Percentiles rank a stretch among this genome's conserved stretches.
These are phyloP conservation scores for Ceratocystis ficicola DNA, from an alignment of 2,329 filamentous ascomycete species.

Conservation along the genomic window DNA sequence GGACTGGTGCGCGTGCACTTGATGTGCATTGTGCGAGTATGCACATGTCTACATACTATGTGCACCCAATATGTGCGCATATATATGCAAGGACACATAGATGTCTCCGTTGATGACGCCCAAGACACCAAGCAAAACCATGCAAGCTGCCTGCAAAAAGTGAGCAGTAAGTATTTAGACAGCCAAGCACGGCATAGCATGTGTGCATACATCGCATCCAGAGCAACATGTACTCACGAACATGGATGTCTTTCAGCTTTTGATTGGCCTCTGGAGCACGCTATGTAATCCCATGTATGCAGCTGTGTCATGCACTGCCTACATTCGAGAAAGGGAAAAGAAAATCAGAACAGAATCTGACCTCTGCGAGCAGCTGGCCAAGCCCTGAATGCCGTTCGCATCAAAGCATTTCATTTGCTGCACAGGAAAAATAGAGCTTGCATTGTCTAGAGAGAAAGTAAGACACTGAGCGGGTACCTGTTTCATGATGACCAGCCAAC, in stretches of 20 bases:
- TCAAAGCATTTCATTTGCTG: not conserved
- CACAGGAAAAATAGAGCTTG: not conserved
- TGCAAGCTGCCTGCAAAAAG: not conserved
- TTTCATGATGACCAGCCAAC: not conserved
- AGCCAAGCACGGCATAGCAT: not conserved
- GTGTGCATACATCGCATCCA: not conserved
- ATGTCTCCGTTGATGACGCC: not conserved
- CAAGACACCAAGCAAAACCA: not conserved
- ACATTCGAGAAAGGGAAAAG: not conserved
- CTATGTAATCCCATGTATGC: slow-evolving; percentile 1
- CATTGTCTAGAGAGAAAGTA: not conserved
- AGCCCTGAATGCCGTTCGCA: not conserved
- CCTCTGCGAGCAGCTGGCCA: not conserved
- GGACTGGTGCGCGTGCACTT: too few relatives aligned
- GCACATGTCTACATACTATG: not conserved
- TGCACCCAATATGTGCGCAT: not conserved
- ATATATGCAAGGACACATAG: not conserved
- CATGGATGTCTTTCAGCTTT: slow-evolving; percentile 5
- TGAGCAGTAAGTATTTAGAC: not conserved
- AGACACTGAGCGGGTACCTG: slow-evolving; percentile 9
- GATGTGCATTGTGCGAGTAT: not conserved
- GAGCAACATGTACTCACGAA: not conserved
- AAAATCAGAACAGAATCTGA: not conserved
- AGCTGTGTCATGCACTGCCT: not conserved
- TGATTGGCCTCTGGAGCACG: not conserved